Evolutionary conservation across 345 rosid species (phyloP), one percentile per base, ranked within the genome.

Genomic region (Streptanthus diversifolius): DNA sequence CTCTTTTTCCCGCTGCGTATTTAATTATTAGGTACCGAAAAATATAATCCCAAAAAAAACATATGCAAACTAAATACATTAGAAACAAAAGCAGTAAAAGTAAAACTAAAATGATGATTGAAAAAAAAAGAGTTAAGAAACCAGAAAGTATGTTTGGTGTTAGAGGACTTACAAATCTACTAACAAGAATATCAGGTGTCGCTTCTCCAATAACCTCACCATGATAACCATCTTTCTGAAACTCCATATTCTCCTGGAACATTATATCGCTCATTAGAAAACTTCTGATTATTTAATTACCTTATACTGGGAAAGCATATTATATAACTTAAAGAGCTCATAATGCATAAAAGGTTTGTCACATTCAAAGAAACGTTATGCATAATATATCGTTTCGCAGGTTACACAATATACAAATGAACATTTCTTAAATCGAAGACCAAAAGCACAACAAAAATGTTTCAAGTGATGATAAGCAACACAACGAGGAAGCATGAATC

Each of bases 181-280:
- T 77, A 76, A 93, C 89, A 66, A 93, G 80, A 78, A 83, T 90
- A 60, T 93, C 98, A 33, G 98, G 98, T 41, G 96, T 93, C 49
- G 82, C 81, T 83, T 91, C 98, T 44, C 92, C 97, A 40, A 91
- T 82, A 43, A 91, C 83, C 81, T 93, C 98, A 68, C 85, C 91
- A 15, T 85, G 84, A 58, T 91, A 91, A 37, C 95, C 96, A 82
- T 93, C 97, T 73, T 81, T 87, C 65, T 77, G 73, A 14, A 81
- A 81, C 83, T 91, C 96, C 78, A 82, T 54, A 64, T 56, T 79
- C 66, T 77, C 90, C 97, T 93, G 79, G 30, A 61, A 55, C 52
- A 52, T 70, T 37, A 25, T 18, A 25, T 54, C 65, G 25, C 43
- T 53, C 65, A 18, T 73, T 52, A 65, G 17, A 58, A 54, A 32